phyloP scores from a whole-genome alignment of 2,329 filamentous ascomycete species.

The Stagonosporopsis vannaccii region DNA sequence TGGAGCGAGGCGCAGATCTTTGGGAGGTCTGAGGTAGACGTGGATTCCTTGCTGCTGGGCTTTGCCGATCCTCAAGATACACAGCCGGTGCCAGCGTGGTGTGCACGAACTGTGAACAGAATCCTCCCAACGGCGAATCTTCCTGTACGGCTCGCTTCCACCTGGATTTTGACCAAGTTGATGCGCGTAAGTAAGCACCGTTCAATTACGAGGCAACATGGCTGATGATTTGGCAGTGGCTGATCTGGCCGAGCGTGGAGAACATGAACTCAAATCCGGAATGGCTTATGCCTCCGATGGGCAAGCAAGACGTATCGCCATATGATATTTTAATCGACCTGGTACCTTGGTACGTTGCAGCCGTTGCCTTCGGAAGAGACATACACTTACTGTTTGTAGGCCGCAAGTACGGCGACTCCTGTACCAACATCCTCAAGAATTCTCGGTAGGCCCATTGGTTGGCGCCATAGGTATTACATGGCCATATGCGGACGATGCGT shows the following conservation, averaged over 20 bases:
- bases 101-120: constrained; percentile 42
- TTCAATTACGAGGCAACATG: not conserved
- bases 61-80: constrained; percentile 44
- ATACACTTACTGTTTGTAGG: constrained; percentile 32
- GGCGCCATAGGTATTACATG: constrained; percentile 41
- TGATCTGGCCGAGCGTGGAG: constrained; percentile 48
- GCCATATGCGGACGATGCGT: constrained; percentile 47
- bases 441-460: constrained; percentile 35
- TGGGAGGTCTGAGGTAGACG: constrained; percentile 43
- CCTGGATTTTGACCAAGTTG: constrained; percentile 45
- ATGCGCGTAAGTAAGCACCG: constrained; percentile 40
- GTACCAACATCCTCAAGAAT: constrained; percentile 44
- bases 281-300: constrained; percentile 43
- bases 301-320: constrained; percentile 39
- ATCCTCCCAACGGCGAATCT: constrained; percentile 35
- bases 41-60: constrained; percentile 45
- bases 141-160: constrained; percentile 41
- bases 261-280: constrained; percentile 46
- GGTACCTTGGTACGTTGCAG: constrained; percentile 41
- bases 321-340: constrained; percentile 46
- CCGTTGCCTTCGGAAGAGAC: not conserved
- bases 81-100: constrained; percentile 45
- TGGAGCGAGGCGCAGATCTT: constrained; percentile 45
- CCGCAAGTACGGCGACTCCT: constrained; percentile 44
- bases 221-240: constrained; percentile 37